Conservation (phyloP, 2,329 filamentous ascomycete species). For the Talaromyces sp. region DNA sequence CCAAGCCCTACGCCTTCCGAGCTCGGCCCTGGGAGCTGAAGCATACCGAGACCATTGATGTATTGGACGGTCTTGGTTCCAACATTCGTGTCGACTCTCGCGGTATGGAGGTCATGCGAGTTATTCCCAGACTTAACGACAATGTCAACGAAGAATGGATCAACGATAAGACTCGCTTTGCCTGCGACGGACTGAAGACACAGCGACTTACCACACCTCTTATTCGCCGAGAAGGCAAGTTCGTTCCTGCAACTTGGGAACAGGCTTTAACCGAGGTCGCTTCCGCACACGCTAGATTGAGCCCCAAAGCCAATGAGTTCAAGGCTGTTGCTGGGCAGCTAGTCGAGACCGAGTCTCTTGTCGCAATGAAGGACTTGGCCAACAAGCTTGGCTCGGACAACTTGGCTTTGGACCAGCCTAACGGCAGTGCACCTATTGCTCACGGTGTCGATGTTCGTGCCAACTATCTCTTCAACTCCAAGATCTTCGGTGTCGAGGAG, state of each 20-base stretch:
- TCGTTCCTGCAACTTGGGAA: slow-evolving; percentile 91
- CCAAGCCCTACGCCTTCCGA: slow-evolving; percentile 96
- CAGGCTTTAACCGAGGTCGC: slow-evolving; percentile 86
- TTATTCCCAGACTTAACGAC: slow-evolving; percentile 89
- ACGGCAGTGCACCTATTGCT: slow-evolving; percentile 75
- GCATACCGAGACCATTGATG: slow-evolving; percentile 92
- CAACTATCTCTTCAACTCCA: slow-evolving; percentile 96
- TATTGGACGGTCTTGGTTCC: slow-evolving; percentile 86
- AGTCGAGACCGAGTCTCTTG: slow-evolving; percentile 85
- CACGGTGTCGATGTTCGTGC: slow-evolving; percentile 91
- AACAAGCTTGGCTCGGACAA: slow-evolving; percentile 98
- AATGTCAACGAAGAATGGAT: slow-evolving; percentile 99
- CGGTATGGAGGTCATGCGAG: slow-evolving; percentile 92
- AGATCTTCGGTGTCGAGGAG: slow-evolving; percentile 88
- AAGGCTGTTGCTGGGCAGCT: slow-evolving; percentile 91
- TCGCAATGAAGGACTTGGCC: slow-evolving; percentile 94
- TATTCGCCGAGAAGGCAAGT: slow-evolving; percentile 82
- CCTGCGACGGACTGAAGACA: slow-evolving; percentile 93
- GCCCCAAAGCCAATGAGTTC: slow-evolving; percentile 88
- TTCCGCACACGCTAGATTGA: slow-evolving; percentile 71
- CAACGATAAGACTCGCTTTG: slow-evolving; percentile 96
- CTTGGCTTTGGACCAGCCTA: slow-evolving; percentile 83
- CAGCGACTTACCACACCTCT: slow-evolving; percentile 91
- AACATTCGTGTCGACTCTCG: slow-evolving; percentile 92
- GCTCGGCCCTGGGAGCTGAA: slow-evolving; percentile 96